Percentiles rank a stretch among this genome's conserved stretches.
phyloP scores from a whole-genome alignment of 1,284 basidiomycete species.

The Rhodotorula sp. region DNA sequence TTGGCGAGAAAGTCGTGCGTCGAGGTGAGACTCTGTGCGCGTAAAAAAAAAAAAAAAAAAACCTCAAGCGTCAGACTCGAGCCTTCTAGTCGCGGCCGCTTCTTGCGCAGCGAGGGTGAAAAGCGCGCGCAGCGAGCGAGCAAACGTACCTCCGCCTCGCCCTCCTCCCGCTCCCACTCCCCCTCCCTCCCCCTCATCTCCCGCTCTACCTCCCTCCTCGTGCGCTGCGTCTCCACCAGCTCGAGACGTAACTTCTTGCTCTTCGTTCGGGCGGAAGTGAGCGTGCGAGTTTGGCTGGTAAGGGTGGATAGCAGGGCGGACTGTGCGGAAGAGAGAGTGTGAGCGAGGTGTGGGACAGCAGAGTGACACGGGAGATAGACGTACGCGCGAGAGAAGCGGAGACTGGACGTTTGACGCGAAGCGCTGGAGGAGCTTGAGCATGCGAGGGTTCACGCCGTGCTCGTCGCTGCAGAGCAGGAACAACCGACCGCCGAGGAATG shows the following conservation, averaged over 20 bases:
- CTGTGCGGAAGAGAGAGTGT: neutral
- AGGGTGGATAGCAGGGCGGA: neutral
- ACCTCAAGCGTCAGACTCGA: too few relatives aligned
- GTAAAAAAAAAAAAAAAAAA: too few relatives aligned
- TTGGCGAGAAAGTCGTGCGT: neutral
- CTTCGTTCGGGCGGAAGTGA: neutral
- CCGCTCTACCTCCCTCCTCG: neutral
- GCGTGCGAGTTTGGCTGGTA: too few relatives aligned
- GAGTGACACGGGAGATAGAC: neutral
- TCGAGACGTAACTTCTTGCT: neutral
- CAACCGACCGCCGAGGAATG: neutral
- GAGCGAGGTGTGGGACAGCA: neutral
- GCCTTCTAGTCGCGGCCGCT: neutral
- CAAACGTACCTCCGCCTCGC: neutral
- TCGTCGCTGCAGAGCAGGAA: neutral
- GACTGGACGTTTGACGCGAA: neutral
- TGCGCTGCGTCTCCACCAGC: neutral
- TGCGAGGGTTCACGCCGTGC: neutral
- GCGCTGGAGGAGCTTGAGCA: neutral
- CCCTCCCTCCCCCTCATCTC: neutral
- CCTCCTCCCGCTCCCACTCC: too few relatives aligned
- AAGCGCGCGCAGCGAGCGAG: neutral
- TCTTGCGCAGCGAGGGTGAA: neutral
- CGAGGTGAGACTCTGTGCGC: neutral
- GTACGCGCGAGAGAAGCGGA: neutral